These are phyloP conservation scores for Nicotiana rustica DNA, from an alignment of 305 asterid species.

Conservation along the genomic window DNA sequence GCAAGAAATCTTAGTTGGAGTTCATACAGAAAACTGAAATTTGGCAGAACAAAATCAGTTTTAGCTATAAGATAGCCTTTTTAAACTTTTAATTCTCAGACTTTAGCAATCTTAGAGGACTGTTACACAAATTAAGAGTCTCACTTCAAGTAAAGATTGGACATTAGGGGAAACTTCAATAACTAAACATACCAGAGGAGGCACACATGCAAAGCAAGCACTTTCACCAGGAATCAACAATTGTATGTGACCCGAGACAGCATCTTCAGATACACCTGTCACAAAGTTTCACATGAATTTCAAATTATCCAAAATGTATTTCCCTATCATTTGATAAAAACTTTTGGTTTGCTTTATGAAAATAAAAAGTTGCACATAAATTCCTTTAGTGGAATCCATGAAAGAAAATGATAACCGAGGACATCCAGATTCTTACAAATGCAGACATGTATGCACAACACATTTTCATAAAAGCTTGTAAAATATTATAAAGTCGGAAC, in stretches of 20 bases:
- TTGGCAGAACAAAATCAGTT: slow-evolving; percentile 1
- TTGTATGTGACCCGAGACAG: slow-evolving; percentile 98
- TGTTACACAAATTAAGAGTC: not conserved
- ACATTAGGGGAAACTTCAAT: not conserved
- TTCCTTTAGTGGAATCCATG: not conserved
- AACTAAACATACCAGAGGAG: slow-evolving; percentile 78
- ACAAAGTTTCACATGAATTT: not conserved
- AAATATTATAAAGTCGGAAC: too few species aligned
- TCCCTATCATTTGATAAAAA: not conserved
- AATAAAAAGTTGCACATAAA: not conserved
- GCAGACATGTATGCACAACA: too few species aligned
- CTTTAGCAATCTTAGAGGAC: not conserved
- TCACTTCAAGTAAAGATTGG: not conserved
- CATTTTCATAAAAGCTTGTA: too few species aligned
- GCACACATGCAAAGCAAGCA: slow-evolving; percentile 99
- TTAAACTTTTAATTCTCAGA: not conserved
- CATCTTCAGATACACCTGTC: slow-evolving; percentile 96
- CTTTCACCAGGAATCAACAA: slow-evolving; percentile 94
- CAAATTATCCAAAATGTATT: not conserved
- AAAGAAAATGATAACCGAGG: too few species aligned
- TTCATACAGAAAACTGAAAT: not conserved
- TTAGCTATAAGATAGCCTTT: not conserved
- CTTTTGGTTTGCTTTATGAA: not conserved
- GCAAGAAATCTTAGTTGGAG: not conserved
- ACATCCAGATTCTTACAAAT: too few species aligned